Conservation (phyloP, 306 rosid genomes). For the Quercus cerris region DNA sequence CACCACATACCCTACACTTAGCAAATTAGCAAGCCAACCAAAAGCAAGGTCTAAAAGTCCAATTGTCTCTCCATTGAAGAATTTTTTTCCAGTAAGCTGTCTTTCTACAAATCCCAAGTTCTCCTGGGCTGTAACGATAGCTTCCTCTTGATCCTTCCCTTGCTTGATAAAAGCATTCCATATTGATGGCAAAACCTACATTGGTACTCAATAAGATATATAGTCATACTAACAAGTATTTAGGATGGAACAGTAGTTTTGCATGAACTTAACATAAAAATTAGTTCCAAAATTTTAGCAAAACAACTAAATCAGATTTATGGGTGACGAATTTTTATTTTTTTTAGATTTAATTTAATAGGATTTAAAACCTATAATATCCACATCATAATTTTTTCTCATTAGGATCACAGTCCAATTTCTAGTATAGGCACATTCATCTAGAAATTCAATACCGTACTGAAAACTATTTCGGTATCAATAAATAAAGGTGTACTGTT, state of each 20-base stretch:
- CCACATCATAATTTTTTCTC: too few relatives aligned
- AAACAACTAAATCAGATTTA: too few relatives aligned
- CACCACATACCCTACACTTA: neutral
- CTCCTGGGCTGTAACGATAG: neutral
- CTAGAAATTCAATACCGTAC: too few relatives aligned
- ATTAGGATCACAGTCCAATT: too few relatives aligned
- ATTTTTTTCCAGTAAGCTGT: conserved; percentile 22
- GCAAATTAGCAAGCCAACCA: conserved; percentile 24
- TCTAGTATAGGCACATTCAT: too few relatives aligned
- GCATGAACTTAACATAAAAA: too few relatives aligned
- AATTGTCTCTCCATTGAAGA: conserved; percentile 21
- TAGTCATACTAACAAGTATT: neutral
- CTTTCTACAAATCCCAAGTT: conserved; percentile 22
- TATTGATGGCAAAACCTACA: conserved; percentile 5
- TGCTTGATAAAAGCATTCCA: neutral
- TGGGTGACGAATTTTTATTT: too few relatives aligned
- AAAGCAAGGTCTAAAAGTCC: conserved; percentile 28
- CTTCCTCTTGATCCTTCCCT: conserved; percentile 36
- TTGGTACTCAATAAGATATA: neutral
- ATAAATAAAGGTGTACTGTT: too few relatives aligned
- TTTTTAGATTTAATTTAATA: too few relatives aligned
- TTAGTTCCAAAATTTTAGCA: too few relatives aligned
- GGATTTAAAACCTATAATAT: too few relatives aligned
- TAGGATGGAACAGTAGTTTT: neutral
- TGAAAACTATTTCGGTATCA: too few relatives aligned